Evolutionary conservation across 1,284 basidiomycete genomes (phyloP).

Genomic region (Cryptococcus sp.): DNA sequence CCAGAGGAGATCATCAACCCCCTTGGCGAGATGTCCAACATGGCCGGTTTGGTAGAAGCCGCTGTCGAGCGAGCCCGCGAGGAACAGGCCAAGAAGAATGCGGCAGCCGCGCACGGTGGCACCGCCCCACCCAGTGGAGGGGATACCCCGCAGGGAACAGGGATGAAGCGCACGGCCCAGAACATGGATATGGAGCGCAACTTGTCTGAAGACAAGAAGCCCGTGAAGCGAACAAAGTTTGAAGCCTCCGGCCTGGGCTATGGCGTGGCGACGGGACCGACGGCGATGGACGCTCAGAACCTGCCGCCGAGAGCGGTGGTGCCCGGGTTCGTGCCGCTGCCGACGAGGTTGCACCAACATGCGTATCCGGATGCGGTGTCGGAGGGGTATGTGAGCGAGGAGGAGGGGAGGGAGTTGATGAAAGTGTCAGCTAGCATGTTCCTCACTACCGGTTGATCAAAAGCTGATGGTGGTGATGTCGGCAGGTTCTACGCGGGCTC

Average conservation of each 20-base stretch:
- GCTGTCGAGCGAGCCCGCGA: constrained; percentile 48
- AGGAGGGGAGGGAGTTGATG: constrained; percentile 77
- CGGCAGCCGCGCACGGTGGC: not conserved
- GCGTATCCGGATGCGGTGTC: constrained; percentile 47
- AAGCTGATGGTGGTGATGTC: not conserved
- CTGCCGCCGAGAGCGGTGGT: constrained; percentile 28
- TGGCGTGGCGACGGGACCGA: constrained; percentile 11
- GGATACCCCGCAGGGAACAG: not conserved
- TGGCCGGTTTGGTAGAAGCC: constrained; percentile 50
- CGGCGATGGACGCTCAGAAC: constrained; percentile 37
- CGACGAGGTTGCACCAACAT: constrained; percentile 42
- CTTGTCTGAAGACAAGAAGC: constrained; percentile 5
- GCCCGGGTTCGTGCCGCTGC: constrained; percentile 25
- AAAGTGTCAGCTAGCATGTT: constrained; percentile 59
- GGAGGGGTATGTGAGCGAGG: constrained; percentile 65
- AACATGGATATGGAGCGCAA: constrained; percentile 11
- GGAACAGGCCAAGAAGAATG: constrained; percentile 25
- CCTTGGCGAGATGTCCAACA: constrained; percentile 45
- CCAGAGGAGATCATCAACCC: constrained; percentile 47
- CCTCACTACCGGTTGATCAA: not conserved
- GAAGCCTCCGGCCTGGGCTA: no score
- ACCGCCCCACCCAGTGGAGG: not conserved
- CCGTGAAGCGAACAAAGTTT: constrained; percentile 26
- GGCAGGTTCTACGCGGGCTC: constrained; percentile 69
- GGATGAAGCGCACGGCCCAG: constrained; percentile 10